Percentiles rank a stretch among this genome's conserved stretches.
Evolutionary conservation across 2,329 filamentous ascomycete genomes (phyloP).

Genomic region (Stylonectria norvegica): DNA sequence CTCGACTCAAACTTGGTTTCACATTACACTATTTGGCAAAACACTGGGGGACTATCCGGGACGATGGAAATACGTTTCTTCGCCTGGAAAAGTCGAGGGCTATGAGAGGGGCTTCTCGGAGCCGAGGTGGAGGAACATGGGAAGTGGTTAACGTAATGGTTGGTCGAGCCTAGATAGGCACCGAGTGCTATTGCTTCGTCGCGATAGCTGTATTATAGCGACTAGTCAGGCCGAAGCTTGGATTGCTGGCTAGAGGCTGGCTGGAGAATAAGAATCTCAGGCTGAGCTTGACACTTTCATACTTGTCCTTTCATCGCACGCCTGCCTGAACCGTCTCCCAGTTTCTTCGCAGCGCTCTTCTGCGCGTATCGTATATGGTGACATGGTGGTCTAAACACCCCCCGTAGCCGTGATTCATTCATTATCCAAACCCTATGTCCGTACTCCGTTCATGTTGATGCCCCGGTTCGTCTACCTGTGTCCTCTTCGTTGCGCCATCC

Average conservation of each 20-base stretch:
- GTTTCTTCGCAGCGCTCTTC: too few species aligned
- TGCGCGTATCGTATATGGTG: too few species aligned
- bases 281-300: conserved; percentile 5
- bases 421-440: conserved; percentile 3
- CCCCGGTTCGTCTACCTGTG: conserved; percentile 15
- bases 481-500: conserved; percentile 6
- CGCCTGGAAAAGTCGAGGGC: too few species aligned
- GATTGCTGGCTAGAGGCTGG: too few species aligned
- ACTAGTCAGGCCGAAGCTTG: conserved; percentile 7
- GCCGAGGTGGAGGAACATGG: too few species aligned
- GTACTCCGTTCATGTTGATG: conserved; percentile 17
- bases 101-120: too few species aligned
- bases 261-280: conserved; percentile 7
- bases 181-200: conserved; percentile 4
- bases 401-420: conserved; percentile 9
- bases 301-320: neutral
- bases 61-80: too few species aligned
- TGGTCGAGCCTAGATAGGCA: conserved; percentile 3
- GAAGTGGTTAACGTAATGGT: too few species aligned
- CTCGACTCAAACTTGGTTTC: neutral
- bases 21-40: neutral
- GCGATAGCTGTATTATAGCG: conserved; percentile 18
- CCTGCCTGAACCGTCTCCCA: too few species aligned
- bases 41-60: too few species aligned
- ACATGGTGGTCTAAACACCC: too few species aligned